Evolutionary conservation across 192 early-diverging fungal genomes (phyloP), one percentile per base, ranked within the genome.

Genomic region (Podila horticola): DNA sequence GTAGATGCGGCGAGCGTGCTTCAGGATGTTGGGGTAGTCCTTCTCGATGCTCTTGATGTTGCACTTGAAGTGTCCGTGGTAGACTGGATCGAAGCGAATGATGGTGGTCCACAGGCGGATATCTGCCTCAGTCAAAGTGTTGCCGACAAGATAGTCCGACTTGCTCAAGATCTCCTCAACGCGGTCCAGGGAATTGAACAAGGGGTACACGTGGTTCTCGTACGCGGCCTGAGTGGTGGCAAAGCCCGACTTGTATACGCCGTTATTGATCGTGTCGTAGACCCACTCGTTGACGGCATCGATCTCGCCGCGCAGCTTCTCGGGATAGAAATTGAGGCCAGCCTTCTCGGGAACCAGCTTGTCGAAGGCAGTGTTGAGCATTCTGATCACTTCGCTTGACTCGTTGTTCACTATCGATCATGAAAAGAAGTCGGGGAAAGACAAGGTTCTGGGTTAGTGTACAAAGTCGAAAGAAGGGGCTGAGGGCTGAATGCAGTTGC

Each of bases 61-160:
- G 86, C 95, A 95, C 85, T 99, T 99, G 88, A 99, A 99, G 83
- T 98, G 97, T 33, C 91, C 93, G 61, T 94, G 91, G 83, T 97
- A 97, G 11, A 95, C 96, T 2, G 97, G 95, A 72, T 99, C 97
- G 74, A 99, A 99, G 67, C 97, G 90, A 15, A 99, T 79, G 65
- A 98, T 95, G 20, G 98, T 99, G 28, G 97, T 97, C 84, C 92
- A 99, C 31, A 98, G 86, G 62, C 98, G 88, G 61, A 99, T 88
- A 79, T 99, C 98, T 10, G 97, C 98, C 74, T 98, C 97, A 2
- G 97, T 99, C 55, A 99, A 86, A 8, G 84, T 87, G 36, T 90
- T 82, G 28, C 92, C 94, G 33, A 95, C 84, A n/a, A 99, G 81
- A 63, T 90, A 99, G 58, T 92, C 87, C 58, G 89, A 90, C 19